Evolutionary conservation across 345 rosid species (phyloP), one percentile per base, ranked within the genome.

Genomic region (Eucalyptus cladocalyx): DNA sequence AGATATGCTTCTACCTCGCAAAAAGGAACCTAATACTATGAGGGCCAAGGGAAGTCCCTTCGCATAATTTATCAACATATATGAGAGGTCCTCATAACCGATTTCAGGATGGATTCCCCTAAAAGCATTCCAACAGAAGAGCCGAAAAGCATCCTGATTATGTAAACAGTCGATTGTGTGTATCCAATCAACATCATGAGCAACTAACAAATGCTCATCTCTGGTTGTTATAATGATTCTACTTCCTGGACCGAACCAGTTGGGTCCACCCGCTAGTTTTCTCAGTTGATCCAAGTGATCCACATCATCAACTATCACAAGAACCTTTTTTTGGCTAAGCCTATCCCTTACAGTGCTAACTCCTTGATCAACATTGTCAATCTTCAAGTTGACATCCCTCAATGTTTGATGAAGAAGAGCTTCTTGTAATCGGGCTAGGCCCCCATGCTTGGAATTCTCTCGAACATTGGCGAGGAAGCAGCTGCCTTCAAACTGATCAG

Each of bases 401-500:
- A 87, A 5, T 21, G 30, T 19, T 11, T 89, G 83, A 47, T n/a
- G 80, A 56, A 92, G 89, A 49, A 92, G 90, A 30, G 24, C 14
- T n/a, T 92, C 81, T 88, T 90, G 91, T 3, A 92, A 47, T 16
- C 24, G 30, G 7, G n/a, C 45, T 26, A 90, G 49, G 76, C 83
- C 87, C 48, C 67, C 43, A 5, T 6, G 43, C 50, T 19, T 21
- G 32, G 83, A 87, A 24, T 14, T 89, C 87, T 91, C 92, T 88
- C 93, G 89, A 42, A 93, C 95, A 87, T 93, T 92, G 30, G 83
- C 87, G 4, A 92, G 72, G 16, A 95, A 92, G 89, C 89, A 89
- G 7, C 76, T 80, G 43, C 91, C 90, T 19, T 94, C 92, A 80
- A 94, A 95, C 0, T 37, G n/a, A 51, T 76, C 15, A 18, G 90